A percentile compares a stretch with the other conserved stretches of the same genome.
These are phyloP conservation scores for Yamadazyma endophytica DNA, from an alignment of 805 yeast species.

Conservation along the genomic window DNA sequence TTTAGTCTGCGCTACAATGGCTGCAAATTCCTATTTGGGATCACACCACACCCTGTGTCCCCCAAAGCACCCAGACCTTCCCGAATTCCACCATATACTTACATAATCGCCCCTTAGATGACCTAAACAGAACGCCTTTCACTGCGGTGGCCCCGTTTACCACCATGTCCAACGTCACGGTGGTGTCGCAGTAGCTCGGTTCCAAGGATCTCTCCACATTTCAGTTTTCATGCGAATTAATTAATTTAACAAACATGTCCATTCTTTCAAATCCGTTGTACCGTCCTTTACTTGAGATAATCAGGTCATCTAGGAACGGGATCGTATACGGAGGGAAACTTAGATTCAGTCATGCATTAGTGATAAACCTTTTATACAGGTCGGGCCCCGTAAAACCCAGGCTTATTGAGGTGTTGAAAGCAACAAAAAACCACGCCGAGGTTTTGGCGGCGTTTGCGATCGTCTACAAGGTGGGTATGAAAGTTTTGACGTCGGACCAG, in stretches of 20 bases:
- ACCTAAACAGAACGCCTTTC: no score
- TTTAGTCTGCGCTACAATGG: no score
- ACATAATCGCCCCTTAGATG: no score
- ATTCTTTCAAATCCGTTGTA: slow-evolving; percentile 21
- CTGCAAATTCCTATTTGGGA: no score
- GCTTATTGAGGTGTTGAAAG: slow-evolving; percentile 41
- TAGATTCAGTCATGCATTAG: slow-evolving; percentile 61
- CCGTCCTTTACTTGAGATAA: slow-evolving; percentile 29
- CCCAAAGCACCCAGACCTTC: no score
- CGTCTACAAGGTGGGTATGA: slow-evolving; percentile 41
- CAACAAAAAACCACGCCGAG: slow-evolving; percentile 52
- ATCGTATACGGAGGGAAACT: slow-evolving; percentile 59
- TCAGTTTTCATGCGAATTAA: no score
- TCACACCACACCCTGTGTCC: no score
- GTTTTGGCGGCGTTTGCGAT: slow-evolving; percentile 56
- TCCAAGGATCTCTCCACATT: no score
- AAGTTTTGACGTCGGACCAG: slow-evolving; percentile 26
- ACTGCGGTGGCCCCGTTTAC: no score
- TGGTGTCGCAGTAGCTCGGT: no score
- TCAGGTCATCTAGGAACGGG: slow-evolving; percentile 42
- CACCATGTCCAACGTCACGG: no score
- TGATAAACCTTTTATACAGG: slow-evolving; percentile 53
- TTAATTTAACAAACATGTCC: slow-evolving; percentile 17
- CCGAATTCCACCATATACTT: no score
- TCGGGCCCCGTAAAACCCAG: slow-evolving; percentile 48